Base-by-base conservation (phyloP, 768 basidiomycete genomes). In the Leccinellum rugosiceps region DNA sequence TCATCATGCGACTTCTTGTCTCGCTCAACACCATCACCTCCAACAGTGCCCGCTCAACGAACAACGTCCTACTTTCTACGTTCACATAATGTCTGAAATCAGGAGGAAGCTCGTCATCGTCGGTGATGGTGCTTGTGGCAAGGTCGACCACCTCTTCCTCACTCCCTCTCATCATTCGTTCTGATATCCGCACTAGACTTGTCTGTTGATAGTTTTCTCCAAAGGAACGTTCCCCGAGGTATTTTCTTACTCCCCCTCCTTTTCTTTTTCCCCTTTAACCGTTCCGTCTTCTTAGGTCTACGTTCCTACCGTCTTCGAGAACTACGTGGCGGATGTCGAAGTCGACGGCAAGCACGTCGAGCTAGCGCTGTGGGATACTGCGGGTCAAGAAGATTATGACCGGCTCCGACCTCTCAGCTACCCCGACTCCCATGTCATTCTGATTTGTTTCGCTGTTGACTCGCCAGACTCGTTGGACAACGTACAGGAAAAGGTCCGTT, bases 371-470 rank as follows among this genome's bases (percentile, higher is more conserved):
- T 98, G 97, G 97, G 97, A 98, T 95, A 98, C 97, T 52, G 96
- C 97, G 32, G 97, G 97, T 53, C 96, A 98, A 75, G 96, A 98
- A 77, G 97, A 98, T 75, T 98, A 98, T 75, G 97, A 98, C 76
- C 92, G 96, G 67, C 92, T 99, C 65, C 85, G 97, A 56, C 97
- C 97, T 59, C 85, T 99, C 71, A 92, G 90, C 67, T 99, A 99
- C 78, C 96, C 96, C 56, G 96, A 98, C 78, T 95, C 94, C n/a
- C 95, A 99, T 73, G 95, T 99, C 75, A 98, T 99, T 78, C 85
- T 98, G 65, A 97, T 99, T 77, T 98, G 96, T 75, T 99, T 97
- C 75, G 94, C 97, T 44, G 87, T 98, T 65, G 97, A 99, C 80
- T 94, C 91, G 52, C 95, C 95, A 32, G 95, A 98, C 74, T 98